phyloP scores from a whole-genome alignment of 352 stramenopile species.

The Globisporangium perplexum region DNA sequence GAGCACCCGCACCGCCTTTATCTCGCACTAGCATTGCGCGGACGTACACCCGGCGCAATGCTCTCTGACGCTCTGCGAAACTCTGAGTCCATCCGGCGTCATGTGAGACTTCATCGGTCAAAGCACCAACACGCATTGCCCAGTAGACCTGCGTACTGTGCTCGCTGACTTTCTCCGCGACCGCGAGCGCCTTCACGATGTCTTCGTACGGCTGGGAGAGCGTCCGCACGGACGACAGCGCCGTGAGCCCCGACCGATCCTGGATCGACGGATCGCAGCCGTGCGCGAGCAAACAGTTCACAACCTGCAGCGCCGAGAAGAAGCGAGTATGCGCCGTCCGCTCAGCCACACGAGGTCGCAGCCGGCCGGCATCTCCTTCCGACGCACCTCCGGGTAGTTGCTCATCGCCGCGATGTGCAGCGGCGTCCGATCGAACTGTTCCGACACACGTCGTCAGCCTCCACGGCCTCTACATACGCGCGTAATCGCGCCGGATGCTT shows the following conservation, averaged over 20 bases:
- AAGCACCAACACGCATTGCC: neutral
- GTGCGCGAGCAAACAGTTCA: constrained; percentile 42
- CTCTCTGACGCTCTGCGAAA: constrained; percentile 3
- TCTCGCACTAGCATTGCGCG: too few species aligned
- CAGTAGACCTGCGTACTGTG: constrained; percentile 5
- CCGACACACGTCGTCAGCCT: neutral
- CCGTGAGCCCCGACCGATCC: constrained; percentile 58
- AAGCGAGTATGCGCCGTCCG: neutral
- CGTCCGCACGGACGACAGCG: constrained; percentile 61
- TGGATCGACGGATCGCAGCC: constrained; percentile 37
- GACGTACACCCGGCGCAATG: constrained; percentile 2
- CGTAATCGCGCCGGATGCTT: too few species aligned
- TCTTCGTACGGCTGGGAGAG: constrained; percentile 54
- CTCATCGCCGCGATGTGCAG: constrained; percentile 70
- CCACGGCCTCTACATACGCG: neutral
- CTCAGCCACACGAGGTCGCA: neutral
- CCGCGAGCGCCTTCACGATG: constrained; percentile 53
- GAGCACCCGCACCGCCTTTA: neutral
- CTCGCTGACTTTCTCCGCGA: constrained; percentile 31
- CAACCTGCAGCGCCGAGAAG: constrained; percentile 20
- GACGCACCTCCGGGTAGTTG: constrained; percentile 43
- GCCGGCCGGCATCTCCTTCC: neutral
- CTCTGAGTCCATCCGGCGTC: neutral
- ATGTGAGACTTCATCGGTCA: neutral
- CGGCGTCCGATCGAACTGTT: constrained; percentile 63